Evolutionary conservation across 495 filamentous ascomycete genomes (phyloP), one percentile per base, ranked within the genome.

Genomic region (Penicillium verhagenii): DNA sequence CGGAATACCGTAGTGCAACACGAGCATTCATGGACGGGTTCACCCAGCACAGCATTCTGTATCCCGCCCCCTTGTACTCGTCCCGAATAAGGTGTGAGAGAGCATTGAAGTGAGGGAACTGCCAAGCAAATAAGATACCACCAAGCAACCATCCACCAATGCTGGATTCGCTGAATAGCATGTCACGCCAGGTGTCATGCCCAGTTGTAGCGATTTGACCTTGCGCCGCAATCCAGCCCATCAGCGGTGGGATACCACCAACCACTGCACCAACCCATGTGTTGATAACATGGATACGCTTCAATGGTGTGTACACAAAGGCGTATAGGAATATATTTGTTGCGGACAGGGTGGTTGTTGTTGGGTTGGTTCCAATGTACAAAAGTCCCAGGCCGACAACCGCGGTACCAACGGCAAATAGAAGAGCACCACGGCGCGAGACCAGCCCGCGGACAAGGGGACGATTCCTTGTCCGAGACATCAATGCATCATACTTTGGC

Each of bases 71-170:
- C 58, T 83, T 86, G 73, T 98, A 98, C 62, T 98, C 95, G 1
- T 96, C 88, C 7, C 90, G 79, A 52, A 97, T 94, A 9, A 82
- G 72, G 80, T 91, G 94, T 20, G 87, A 91, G 9, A 98, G 76
- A 0, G 91, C 86, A 76, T 96, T 97, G 76, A 98, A 98, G 67
- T 98, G 94, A 11, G 94, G 91, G 64, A 97, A 97, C 68, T 98
- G 94, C 94, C 94, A 98, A 1, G 91, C 89, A 54, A 96, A 95
- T 6, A 98, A 75, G 26, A 97, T 72, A 0, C 80, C 83, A 5
- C 89, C 95, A 1, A 96, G 75, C 6, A 97, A 69, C 94, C 94
- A 98, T 1, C 93, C 95, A 2, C 94, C 94, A 6, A 87, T 72
- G 52, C 86, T 88, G 11, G 75, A 73, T 62, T 86, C 76, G 16